These are phyloP conservation scores for Schwanniomyces yamadae DNA, from an alignment of 805 yeast species.

Conservation along the genomic window DNA sequence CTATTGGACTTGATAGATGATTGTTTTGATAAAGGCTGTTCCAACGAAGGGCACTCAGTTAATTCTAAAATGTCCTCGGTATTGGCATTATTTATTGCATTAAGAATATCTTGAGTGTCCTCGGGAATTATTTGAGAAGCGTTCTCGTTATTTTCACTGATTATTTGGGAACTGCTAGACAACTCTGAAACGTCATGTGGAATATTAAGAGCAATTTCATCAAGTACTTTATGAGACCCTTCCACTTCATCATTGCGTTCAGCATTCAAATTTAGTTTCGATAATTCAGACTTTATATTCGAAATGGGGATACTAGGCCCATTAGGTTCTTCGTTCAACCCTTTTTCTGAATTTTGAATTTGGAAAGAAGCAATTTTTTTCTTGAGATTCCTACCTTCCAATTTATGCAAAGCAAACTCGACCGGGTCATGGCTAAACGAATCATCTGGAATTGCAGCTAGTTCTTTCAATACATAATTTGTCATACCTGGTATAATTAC, in stretches of 20 bases:
- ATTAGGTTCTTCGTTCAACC: not conserved
- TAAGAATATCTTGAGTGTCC: slow-evolving; percentile 35
- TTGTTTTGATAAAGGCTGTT: not conserved
- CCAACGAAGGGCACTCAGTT: not conserved
- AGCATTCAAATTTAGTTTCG: no score
- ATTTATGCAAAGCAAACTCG: slow-evolving; percentile 66
- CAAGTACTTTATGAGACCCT: no score
- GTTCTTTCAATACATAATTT: slow-evolving; percentile 45
- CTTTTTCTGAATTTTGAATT: not conserved
- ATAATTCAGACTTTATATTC: no score
- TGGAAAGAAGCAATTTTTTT: no score
- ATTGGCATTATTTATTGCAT: slow-evolving; percentile 39
- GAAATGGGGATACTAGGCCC: no score
- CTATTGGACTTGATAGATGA: not conserved
- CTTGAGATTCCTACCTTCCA: slow-evolving; percentile 59
- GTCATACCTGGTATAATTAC: slow-evolving; percentile 58
- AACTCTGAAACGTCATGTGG: no score
- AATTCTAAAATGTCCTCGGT: slow-evolving; percentile 33
- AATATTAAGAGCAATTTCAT: no score
- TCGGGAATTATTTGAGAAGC: slow-evolving; percentile 14
- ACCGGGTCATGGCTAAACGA: slow-evolving; percentile 68
- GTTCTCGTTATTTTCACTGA: no score
- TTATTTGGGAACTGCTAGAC: no score
- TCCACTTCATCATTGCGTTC: no score
- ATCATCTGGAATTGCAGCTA: slow-evolving; percentile 86